A percentile compares a stretch with the other conserved stretches of the same genome.
Conservation (phyloP, 352 stramenopile species). For the Albugo candida region DNA sequence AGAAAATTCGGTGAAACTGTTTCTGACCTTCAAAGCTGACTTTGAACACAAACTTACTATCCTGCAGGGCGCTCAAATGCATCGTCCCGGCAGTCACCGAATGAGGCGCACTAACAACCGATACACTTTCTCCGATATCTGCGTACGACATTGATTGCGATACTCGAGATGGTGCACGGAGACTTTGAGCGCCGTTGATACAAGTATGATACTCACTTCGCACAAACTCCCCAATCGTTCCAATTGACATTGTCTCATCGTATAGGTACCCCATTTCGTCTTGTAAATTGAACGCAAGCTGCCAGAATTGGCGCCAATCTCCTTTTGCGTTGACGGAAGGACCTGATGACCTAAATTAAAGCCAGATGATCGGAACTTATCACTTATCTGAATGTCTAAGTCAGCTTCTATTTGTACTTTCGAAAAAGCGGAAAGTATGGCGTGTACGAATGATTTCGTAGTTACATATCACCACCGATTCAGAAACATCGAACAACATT, state of each 20-base stretch:
- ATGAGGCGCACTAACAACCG: constrained; percentile 62
- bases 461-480: too few relatives aligned
- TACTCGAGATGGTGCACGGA: too few relatives aligned
- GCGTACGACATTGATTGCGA: constrained; percentile 31
- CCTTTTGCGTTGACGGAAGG: constrained; percentile 38
- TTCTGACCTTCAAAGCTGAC: constrained; percentile 61
- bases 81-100: constrained; percentile 45
- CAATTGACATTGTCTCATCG: constrained; percentile 61
- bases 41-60: constrained; percentile 78
- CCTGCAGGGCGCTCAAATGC: constrained; percentile 37
- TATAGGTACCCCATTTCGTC: constrained; percentile 63
- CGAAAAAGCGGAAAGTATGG: too few relatives aligned
- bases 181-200: neutral
- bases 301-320: constrained; percentile 79
- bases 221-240: constrained; percentile 80
- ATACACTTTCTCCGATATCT: constrained; percentile 74
- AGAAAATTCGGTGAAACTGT: constrained; percentile 75
- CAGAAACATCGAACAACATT: too few relatives aligned
- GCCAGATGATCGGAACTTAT: too few relatives aligned
- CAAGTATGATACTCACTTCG: constrained; percentile 32
- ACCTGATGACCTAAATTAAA: too few relatives aligned
- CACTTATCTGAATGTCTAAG: too few relatives aligned
- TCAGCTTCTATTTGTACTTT: too few relatives aligned
- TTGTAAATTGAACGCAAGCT: constrained; percentile 71
- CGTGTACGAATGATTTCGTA: too few relatives aligned